Evolutionary conservation across 2,329 filamentous ascomycete species (phyloP).

Genomic region (Clarireedia sp.): DNA sequence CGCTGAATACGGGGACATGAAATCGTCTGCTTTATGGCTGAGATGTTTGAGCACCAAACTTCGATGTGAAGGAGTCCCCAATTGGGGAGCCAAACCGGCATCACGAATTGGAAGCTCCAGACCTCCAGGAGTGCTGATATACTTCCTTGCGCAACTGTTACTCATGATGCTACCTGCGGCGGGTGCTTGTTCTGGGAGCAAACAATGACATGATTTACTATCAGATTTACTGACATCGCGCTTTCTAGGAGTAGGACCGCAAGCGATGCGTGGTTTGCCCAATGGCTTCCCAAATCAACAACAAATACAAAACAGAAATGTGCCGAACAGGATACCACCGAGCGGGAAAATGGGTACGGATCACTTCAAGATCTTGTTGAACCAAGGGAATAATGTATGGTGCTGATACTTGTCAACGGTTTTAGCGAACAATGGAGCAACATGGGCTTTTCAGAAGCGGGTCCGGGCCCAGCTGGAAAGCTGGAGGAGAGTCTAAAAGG

Average conservation of each 20-base stretch:
- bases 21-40: too few species aligned
- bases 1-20: background rate
- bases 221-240: slow-evolving; percentile 16
- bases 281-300: slow-evolving; percentile 52
- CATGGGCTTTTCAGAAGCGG: slow-evolving; percentile 53
- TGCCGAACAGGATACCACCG: slow-evolving; percentile 52
- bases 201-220: background rate
- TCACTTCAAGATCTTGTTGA: background rate
- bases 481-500: background rate
- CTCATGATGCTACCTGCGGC: background rate
- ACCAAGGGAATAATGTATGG: background rate
- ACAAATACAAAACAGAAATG: slow-evolving; percentile 48
- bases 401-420: slow-evolving; percentile 20
- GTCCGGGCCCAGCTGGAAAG: slow-evolving; percentile 34
- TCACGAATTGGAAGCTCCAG: too few species aligned
- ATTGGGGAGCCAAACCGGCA: too few species aligned
- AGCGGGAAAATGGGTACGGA: slow-evolving; percentile 57
- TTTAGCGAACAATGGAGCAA: slow-evolving; percentile 33
- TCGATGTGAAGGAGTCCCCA: background rate
- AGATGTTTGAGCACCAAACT: too few species aligned
- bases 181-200: background rate
- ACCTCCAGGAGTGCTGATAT: too few species aligned
- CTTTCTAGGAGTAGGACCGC: slow-evolving; percentile 42
- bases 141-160: too few species aligned
- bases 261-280: slow-evolving; percentile 54